Conservation (phyloP, 2,329 filamentous ascomycete species). For the Juglanconis juglandina region DNA sequence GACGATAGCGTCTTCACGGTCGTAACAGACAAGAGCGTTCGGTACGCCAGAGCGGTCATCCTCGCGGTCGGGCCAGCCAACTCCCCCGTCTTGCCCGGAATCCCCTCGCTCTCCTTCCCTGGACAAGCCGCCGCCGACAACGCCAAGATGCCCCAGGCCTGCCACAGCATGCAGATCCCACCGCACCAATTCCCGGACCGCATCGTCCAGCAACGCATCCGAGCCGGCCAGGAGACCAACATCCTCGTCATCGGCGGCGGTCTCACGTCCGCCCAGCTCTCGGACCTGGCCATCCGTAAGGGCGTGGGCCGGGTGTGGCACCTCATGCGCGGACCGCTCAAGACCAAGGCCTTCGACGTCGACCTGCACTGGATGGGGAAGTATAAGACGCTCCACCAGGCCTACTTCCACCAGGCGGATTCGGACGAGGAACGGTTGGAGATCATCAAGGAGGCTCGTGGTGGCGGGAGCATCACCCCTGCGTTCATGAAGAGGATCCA, state of each 20-base stretch:
- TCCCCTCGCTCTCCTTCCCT: slow-evolving; percentile 8
- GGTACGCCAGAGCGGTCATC: slow-evolving; percentile 62
- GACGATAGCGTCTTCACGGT: slow-evolving; percentile 63
- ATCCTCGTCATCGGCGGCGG: slow-evolving; percentile 72
- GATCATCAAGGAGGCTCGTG: slow-evolving; percentile 63
- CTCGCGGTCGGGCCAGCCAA: slow-evolving; percentile 69
- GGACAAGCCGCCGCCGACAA: slow-evolving; percentile 1
- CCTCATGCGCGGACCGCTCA: slow-evolving; percentile 58
- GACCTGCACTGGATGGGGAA: slow-evolving; percentile 78
- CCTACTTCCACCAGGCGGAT: slow-evolving; percentile 73
- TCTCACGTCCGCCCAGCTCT: slow-evolving; percentile 70
- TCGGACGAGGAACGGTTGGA: slow-evolving; percentile 65
- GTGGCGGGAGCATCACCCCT: slow-evolving; percentile 74
- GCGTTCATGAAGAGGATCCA: slow-evolving; percentile 65
- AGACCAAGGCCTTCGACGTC: slow-evolving; percentile 74
- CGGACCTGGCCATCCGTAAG: slow-evolving; percentile 61
- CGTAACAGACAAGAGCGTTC: slow-evolving; percentile 48
- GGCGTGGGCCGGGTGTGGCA: slow-evolving; percentile 68
- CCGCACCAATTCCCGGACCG: slow-evolving; percentile 48
- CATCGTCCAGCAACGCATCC: slow-evolving; percentile 51
- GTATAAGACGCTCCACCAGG: slow-evolving; percentile 74
- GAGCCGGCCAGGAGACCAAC: slow-evolving; percentile 48
- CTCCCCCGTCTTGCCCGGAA: slow-evolving; percentile 44
- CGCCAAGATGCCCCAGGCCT: slow-evolving; percentile 39
- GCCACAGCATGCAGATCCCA: slow-evolving; percentile 64